Base-by-base conservation (phyloP, 2,329 filamentous ascomycete genomes). In the Colletotrichum eleusines region DNA sequence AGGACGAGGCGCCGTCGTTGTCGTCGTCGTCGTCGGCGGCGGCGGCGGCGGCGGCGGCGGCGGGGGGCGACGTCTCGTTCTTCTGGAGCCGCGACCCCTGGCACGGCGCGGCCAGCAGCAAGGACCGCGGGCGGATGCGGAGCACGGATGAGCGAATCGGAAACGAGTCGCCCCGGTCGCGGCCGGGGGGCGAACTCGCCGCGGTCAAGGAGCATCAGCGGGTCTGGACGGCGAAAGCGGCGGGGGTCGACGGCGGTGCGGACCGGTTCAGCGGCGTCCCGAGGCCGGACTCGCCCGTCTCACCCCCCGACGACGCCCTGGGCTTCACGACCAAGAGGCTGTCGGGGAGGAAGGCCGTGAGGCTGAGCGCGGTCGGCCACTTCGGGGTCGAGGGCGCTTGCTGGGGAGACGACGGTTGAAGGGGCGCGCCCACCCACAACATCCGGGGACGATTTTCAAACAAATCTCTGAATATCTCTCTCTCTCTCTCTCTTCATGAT, bases 361-460 rank as follows among this genome's bases (percentile, higher is more conserved):
- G 84, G 6, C 74, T 84, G 53, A 83, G 82, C 62, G 82, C 82
- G 1, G 81, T 84, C 20, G 82, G 82, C 23, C 73, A 74, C 28
- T 72, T 76, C 9, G 74, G 75, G 33, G 76, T 75, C 6, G 77
- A 79, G 9, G 74, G 78, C 44, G 79, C 80, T 3, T 81, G 77
- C 75, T 83, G 81, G 82, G 82, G 80, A n/a, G 81, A 84, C 58
- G 81, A 84, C n/a, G 71, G 72, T 51, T 73, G 57, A 66, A 33
- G 18, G 40, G 16, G 5, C n/a, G n/a, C n/a, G n/a, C n/a, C n/a
- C n/a, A n/a, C n/a, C n/a, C n/a, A n/a, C n/a, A 16, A 44, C 26
- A 33, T 48, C 50, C 7, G 40, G 53, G 46, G 38, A 53, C 55
- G 57, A 58, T 68, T 68, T 57, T n/a, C n/a, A 23, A 51, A 63